Evolutionary conservation across 495 filamentous ascomycete genomes (phyloP), one percentile per base, ranked within the genome.

Genomic region (Cairneyella variabilis): DNA sequence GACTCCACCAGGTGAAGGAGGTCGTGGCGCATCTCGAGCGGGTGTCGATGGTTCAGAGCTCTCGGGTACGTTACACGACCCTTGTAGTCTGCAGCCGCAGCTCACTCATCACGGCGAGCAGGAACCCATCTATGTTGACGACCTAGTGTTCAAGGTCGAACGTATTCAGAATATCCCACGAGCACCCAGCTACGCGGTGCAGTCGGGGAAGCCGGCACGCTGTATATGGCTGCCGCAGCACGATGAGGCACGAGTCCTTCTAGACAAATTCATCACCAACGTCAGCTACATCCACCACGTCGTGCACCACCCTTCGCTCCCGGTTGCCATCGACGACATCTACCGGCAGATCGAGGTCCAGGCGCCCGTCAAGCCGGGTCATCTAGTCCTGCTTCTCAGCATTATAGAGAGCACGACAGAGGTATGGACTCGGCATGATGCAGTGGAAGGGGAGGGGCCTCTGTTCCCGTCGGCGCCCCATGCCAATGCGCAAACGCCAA

Each of bases 401-500:
- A 75, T 78, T 5, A 62, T 72, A 16, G 67, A 73, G 14, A 71
- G 68, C 32, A 63, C 66, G n/a, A 68, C 74, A 7, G 68, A 68
- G 26, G 70, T 69, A 36, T 77, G 69, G 70, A 60, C 59, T 25
- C 44, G 53, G 42, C 53, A 37, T 18, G 60, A 67, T 22, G 28
- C 23, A 30, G 37, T 3, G 23, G 11, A 23, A 25, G 23, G 37
- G 44, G n/a, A n/a, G n/a, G n/a, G n/a, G n/a, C n/a, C n/a, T n/a
- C 23, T 66, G 14, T 77, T 76, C 48, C 50, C 59, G 11, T 67
- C 64, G 0, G 51, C 55, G 20, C 55, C 57, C 20, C 60, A 70
- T 30, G 73, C 72, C 3, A 59, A 64, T 47, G 36, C 51, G 3
- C 61, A 65, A 30, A 64, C 66, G 3, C 41, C 53, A 1, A 21